Evolutionary conservation across 768 basidiomycete genomes (phyloP).

Genomic region (Russula griseocarnosa): DNA sequence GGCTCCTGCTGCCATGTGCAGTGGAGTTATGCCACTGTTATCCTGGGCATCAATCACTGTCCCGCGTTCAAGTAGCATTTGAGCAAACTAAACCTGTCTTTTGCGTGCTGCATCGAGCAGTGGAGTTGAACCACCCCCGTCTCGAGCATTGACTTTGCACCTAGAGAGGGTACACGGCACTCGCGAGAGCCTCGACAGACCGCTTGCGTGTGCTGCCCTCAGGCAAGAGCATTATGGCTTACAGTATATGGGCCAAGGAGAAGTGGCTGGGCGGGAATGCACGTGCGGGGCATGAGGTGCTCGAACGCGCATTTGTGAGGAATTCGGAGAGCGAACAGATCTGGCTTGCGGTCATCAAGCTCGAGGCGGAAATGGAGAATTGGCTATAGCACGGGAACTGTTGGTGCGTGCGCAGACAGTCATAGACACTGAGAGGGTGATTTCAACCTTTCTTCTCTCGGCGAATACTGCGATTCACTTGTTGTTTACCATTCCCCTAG

Average conservation of each 20-base stretch:
- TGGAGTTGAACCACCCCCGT: no score
- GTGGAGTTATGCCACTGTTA: no score
- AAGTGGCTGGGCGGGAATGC: slow-evolving; percentile 91
- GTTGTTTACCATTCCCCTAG: slow-evolving; percentile 41
- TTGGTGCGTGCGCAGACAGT: slow-evolving; percentile 85
- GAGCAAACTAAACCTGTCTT: no score
- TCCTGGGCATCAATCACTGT: no score
- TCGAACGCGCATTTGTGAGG: slow-evolving; percentile 86
- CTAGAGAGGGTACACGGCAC: slow-evolving; percentile 90
- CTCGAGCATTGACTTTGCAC: slow-evolving; percentile 35
- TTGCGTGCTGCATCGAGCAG: no score
- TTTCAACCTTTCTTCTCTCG: no score
- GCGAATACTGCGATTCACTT: not conserved
- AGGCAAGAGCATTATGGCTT: slow-evolving; percentile 94
- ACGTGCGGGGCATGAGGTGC: slow-evolving; percentile 81
- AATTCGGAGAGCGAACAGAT: slow-evolving; percentile 97
- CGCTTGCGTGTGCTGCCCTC: slow-evolving; percentile 83
- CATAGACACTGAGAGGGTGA: slow-evolving; percentile 87
- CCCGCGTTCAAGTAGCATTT: no score
- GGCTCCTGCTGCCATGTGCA: no score
- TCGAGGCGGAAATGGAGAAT: slow-evolving; percentile 95
- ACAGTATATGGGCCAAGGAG: slow-evolving; percentile 99
- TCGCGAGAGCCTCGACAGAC: slow-evolving; percentile 73
- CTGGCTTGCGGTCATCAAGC: slow-evolving; percentile 95
- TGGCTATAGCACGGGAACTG: slow-evolving; percentile 79